Base-by-base conservation (phyloP, 2,329 filamentous ascomycete species). In the Neonectria ditissima region DNA sequence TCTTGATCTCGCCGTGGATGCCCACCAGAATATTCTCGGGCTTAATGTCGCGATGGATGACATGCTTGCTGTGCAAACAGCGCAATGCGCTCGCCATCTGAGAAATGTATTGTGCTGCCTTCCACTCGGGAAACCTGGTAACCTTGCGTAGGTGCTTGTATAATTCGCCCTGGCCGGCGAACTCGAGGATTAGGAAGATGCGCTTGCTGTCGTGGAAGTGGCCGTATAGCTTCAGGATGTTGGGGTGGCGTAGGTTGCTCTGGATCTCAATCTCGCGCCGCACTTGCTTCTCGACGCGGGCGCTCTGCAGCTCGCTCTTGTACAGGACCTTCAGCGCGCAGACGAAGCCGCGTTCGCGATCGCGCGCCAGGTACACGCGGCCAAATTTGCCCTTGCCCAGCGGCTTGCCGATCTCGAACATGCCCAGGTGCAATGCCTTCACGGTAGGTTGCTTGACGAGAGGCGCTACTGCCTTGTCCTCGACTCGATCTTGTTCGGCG, bases 301-400 rank as follows among this genome's bases (percentile, higher is more conserved):
- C 88, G 63, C 88, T 84, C 65, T 89, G 86, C n/a, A 92, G 79
- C 73, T 92, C 90, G 55, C 83, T 85, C 76, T 92, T 92, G 81
- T 92, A 87, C 30, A 92, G 80, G 22, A 92, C 89, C 75, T 92
- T 92, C 48, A 92, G 80, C 1, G 90, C 90, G 75, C 90, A 92
- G 30, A 92, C 86, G 75, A 91, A 92, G 62, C 88, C 88, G 1
- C 86, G 87, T 5, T 82, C 83, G 44, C 88, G 84, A 74, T 92
- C 89, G 55, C 89, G 87, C 48, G 89, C 90, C 14, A 92, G 84
- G 69, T 92, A 92, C 1, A 92, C 90, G 55, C 90, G 85, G 1
- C 90, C 90, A 71, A 92, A 92, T 71, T 92, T 92, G 62, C 90
- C 90, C 75, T 92, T 92, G 24, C 90, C 90, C 1, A 92, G 80